Conservation (phyloP, 345 rosid genomes). For the Isatis tinctoria region DNA sequence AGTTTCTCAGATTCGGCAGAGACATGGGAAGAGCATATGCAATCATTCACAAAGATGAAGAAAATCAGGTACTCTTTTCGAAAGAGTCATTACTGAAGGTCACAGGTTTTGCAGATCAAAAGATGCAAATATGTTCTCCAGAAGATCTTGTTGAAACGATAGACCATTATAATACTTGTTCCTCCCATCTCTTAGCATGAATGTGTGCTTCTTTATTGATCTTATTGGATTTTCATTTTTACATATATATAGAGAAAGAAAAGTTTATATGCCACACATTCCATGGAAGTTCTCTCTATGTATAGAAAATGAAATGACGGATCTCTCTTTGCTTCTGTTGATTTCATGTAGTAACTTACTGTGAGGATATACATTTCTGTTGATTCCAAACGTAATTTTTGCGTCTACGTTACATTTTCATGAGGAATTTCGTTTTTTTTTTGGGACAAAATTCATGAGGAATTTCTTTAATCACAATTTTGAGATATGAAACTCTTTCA, state of each 20-base stretch:
- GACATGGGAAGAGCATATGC: conserved; percentile 46
- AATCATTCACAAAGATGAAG: conserved; percentile 40
- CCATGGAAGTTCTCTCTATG: not conserved
- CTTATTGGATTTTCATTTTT: not conserved
- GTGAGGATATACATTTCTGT: not conserved
- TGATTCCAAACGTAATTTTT: not conserved
- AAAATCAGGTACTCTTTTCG: conserved; percentile 12
- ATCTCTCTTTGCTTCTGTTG: not conserved
- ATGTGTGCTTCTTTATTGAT: not conserved
- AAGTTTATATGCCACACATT: not conserved
- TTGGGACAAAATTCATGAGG: no score
- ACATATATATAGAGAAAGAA: not conserved
- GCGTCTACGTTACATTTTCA: not conserved
- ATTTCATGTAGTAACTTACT: not conserved
- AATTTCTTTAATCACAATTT: no score
- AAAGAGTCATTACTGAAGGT: conserved; percentile 30
- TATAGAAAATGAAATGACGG: not conserved
- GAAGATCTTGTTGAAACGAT: conserved; percentile 47
- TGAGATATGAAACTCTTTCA: no score
- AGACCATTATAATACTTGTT: not conserved
- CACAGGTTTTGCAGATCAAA: conserved; percentile 23
- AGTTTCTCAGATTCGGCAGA: conserved; percentile 44
- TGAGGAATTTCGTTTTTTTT: not conserved
- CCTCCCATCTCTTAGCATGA: conserved; percentile 10
- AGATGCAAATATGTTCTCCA: conserved; percentile 39